These are phyloP conservation scores for Eucalyptus marginata DNA, from an alignment of 345 rosid species.

Conservation along the genomic window DNA sequence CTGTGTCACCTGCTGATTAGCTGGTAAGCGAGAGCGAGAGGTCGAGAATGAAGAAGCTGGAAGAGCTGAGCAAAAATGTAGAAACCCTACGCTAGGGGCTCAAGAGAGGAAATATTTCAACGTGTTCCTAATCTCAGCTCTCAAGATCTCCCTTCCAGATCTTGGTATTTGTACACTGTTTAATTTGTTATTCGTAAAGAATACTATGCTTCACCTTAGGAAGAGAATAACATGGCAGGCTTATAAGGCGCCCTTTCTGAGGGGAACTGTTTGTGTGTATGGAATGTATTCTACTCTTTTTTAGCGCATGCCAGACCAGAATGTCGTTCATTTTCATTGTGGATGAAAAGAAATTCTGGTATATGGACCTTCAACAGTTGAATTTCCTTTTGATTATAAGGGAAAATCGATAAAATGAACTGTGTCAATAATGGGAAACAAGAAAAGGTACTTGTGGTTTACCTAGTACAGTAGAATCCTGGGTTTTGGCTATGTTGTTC, in stretches of 20 bases:
- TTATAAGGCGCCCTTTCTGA: neutral
- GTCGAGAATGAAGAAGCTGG: constrained; percentile 75
- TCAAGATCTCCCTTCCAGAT: neutral
- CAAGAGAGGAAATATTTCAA: neutral
- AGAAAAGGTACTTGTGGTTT: neutral
- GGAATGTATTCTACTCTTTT: neutral
- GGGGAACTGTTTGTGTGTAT: neutral
- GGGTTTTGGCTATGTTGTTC: neutral
- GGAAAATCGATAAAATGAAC: neutral
- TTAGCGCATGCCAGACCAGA: neutral
- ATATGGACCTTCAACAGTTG: neutral
- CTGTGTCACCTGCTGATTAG: constrained; percentile 9
- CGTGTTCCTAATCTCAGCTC: neutral
- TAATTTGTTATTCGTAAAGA: neutral
- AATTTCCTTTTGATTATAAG: neutral
- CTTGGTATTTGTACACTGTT: neutral
- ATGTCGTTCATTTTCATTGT: neutral
- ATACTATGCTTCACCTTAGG: neutral
- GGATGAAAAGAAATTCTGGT: neutral
- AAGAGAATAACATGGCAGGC: neutral
- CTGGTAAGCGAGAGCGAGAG: constrained; percentile 79
- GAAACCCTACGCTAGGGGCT: constrained; percentile 21
- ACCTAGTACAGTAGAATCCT: neutral
- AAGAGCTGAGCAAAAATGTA: constrained; percentile 66
- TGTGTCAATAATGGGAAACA: neutral